Conservation (phyloP, 495 filamentous ascomycete species). For the Aspergillus saccharolyticus region DNA sequence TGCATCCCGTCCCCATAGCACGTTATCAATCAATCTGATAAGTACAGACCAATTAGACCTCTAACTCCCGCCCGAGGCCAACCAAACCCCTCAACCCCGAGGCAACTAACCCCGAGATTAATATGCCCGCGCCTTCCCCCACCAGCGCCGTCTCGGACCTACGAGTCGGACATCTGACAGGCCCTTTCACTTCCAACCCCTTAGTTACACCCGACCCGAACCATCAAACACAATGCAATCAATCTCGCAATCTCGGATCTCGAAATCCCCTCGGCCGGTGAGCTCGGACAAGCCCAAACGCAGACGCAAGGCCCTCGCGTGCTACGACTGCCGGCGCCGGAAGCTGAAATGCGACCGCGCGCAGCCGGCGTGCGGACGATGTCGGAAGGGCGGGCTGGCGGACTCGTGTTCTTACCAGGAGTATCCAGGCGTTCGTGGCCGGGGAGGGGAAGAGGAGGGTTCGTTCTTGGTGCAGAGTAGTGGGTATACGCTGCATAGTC, state of each 20-base stretch:
- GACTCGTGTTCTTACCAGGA: conserved; percentile 22
- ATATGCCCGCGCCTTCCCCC: neutral
- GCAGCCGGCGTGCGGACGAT: conserved; percentile 31
- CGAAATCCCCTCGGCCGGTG: neutral
- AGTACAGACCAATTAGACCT: neutral
- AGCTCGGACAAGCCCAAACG: neutral
- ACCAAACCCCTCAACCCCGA: neutral
- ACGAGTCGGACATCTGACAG: neutral
- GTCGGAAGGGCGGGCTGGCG: conserved; percentile 23
- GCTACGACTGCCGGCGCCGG: conserved; percentile 31
- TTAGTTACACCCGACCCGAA: neutral
- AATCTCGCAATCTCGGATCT: neutral
- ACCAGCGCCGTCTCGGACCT: neutral
- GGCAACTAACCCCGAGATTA: neutral
- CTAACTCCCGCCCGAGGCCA: neutral
- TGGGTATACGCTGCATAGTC: too few relatives aligned
- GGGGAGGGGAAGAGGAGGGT: too few relatives aligned
- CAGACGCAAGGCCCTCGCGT: conserved; percentile 25
- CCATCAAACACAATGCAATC: neutral
- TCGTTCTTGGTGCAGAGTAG: too few relatives aligned
- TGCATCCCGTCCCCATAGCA: too few relatives aligned
- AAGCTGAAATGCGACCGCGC: conserved; percentile 34
- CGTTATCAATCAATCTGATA: neutral
- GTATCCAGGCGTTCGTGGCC: neutral
- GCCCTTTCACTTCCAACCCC: neutral